phyloP scores from a whole-genome alignment of 2,329 filamentous ascomycete genomes.

The Lasiodiplodia sp. region DNA sequence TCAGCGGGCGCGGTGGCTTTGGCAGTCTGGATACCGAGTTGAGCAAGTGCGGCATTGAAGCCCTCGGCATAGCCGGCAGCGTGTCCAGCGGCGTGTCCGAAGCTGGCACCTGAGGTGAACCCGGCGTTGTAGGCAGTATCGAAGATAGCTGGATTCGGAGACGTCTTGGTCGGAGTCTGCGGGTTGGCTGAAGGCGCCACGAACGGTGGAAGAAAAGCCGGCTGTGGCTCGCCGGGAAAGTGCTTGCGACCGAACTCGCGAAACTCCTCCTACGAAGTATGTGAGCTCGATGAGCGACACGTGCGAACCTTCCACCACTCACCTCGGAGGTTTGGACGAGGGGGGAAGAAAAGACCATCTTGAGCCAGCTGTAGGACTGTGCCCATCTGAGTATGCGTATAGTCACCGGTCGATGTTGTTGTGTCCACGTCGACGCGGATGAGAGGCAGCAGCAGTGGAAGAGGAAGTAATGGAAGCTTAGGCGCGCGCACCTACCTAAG shows the following conservation, averaged over 20 bases:
- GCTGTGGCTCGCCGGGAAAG: conserved; percentile 49
- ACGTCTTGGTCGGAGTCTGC: background rate
- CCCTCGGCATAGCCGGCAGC: conserved; percentile 1
- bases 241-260: conserved; percentile 52
- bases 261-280: conserved; percentile 50
- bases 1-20: background rate
- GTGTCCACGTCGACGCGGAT: background rate
- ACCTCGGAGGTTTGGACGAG: background rate
- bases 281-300: conserved; percentile 8
- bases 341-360: background rate
- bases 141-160: conserved; percentile 19
- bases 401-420: background rate
- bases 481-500: conserved; percentile 1
- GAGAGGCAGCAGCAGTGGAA: conserved; percentile 4
- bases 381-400: background rate
- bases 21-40: conserved; percentile 19
- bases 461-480: conserved; percentile 10
- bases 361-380: background rate
- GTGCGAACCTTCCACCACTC: background rate
- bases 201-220: conserved; percentile 40
- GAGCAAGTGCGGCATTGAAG: background rate
- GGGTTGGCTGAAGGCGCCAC: conserved; percentile 15
- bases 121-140: conserved; percentile 6
- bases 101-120: background rate
- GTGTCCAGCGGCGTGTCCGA: background rate